Base-by-base conservation (phyloP, 768 basidiomycete species). In the Lyophyllum shimeji region DNA sequence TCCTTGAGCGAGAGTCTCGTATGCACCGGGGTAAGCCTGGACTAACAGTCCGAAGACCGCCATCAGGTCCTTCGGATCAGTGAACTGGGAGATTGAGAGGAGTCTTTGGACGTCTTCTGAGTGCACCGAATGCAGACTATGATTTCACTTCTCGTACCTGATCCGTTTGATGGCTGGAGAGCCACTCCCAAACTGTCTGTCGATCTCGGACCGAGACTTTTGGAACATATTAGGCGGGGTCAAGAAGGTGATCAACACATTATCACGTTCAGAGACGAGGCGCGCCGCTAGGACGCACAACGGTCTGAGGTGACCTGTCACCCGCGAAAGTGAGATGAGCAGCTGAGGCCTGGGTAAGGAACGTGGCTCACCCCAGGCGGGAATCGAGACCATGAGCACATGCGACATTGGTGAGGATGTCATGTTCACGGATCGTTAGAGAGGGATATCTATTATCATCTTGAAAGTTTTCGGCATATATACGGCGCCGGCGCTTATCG, bases 261-360 rank as follows among this genome's bases (percentile, higher is more conserved):
- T 31, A 1, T 53, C 18, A 12, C 45, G 42, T 49, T 61, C 62
- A 23, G 48, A 27, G 21, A 60, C 58, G 18, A 57, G 45, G 46
- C 52, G 53, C 13, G 50, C 47, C 6, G 60, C 57, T n/a, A 61
- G 44, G 3, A 50, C 55, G 37, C 55, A 61, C 5, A 63, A 33
- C 7, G 60, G 60, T 20, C 62, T 56, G 20, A 46, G 17, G 40
- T 61, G 60, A 21, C 63, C 63, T 64, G 29, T 48, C 23, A 29
- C 7, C 4, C 54, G 20, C 13, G 39, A 25, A 7, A 3, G n/a
- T 15, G 6, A 21, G 1, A 17, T 51, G 12, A 44, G 18, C 25
- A 7, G 24, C 20, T 8, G 18, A 12, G 17, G 29, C 23, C 25
- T n/a, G 7, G n/a, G 29, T 29, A 29, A 7, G 21, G 11, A 46